Conservation (phyloP, 2,329 filamentous ascomycete species). For the Aspergillus transmontanensis region DNA sequence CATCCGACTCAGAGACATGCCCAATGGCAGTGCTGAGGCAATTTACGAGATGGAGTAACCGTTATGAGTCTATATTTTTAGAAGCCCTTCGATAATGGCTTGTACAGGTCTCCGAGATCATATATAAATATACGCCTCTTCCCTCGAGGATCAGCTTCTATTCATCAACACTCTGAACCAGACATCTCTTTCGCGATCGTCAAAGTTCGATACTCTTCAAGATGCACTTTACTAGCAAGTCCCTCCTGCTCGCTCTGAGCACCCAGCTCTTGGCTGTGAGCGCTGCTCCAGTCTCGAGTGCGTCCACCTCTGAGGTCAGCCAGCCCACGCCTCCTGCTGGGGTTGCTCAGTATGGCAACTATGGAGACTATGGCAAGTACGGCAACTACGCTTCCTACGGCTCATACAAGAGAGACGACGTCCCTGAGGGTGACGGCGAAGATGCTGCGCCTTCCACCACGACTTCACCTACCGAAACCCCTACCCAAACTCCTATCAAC, state of each 20-base stretch:
- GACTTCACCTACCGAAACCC: neutral
- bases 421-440: neutral
- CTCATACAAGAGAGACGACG: neutral
- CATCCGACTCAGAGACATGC: constrained; percentile 2
- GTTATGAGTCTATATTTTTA: neutral
- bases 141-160: neutral
- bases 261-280: constrained; percentile 15
- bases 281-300: constrained; percentile 10
- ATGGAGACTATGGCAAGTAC: constrained; percentile 17
- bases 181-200: neutral
- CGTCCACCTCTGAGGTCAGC: constrained; percentile 2
- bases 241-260: constrained; percentile 14
- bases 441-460: neutral
- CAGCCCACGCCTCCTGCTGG: constrained; percentile 7
- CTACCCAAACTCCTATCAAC: neutral
- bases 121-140: neutral
- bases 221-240: constrained; percentile 9
- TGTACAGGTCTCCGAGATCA: neutral
- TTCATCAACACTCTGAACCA: neutral
- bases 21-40: neutral
- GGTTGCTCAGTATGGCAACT: constrained; percentile 11
- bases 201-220: neutral
- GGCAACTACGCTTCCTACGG: constrained; percentile 12
- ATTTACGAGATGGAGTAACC: neutral
- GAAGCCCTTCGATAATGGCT: too few relatives aligned